These are phyloP conservation scores for Cotoneaster glaucophyllus DNA, from an alignment of 306 rosid genomes.

Conservation along the genomic window DNA sequence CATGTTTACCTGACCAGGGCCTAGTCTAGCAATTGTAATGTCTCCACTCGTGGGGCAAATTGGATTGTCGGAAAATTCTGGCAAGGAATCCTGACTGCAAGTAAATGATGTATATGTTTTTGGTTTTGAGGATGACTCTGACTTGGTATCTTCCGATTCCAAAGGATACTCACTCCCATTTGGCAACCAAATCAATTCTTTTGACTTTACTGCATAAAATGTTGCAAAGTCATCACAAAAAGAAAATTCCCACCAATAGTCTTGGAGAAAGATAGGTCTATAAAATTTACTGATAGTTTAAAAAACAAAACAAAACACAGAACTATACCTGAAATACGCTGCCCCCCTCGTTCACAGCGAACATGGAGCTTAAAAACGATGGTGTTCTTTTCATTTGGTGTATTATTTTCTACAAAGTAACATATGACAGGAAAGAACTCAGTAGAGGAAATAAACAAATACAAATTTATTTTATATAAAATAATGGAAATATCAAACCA, in stretches of 20 bases:
- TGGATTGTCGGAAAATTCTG: conserved; percentile 55
- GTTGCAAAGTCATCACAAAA: conserved; percentile 14
- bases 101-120: conserved; percentile 73
- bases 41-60: conserved; percentile 36
- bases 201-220: conserved; percentile 60
- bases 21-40: conserved; percentile 72
- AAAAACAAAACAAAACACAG: not conserved
- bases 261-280: not conserved
- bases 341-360: conserved; percentile 32
- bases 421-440: not conserved
- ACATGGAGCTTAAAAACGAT: conserved; percentile 79
- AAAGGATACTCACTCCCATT: conserved; percentile 60
- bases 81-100: conserved; percentile 65
- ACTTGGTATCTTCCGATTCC: conserved; percentile 39
- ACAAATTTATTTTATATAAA: not conserved
- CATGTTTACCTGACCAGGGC: conserved; percentile 71
- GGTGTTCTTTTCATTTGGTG: conserved; percentile 73
- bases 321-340: conserved; percentile 53
- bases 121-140: conserved; percentile 43
- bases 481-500: not conserved
- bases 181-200: conserved; percentile 71
- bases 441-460: not conserved
- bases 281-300: not conserved
- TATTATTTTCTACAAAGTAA: conserved; percentile 39
- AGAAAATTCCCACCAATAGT: not conserved